Conservation (phyloP, 768 basidiomycete species). For the Amanita pseudoporphyria region DNA sequence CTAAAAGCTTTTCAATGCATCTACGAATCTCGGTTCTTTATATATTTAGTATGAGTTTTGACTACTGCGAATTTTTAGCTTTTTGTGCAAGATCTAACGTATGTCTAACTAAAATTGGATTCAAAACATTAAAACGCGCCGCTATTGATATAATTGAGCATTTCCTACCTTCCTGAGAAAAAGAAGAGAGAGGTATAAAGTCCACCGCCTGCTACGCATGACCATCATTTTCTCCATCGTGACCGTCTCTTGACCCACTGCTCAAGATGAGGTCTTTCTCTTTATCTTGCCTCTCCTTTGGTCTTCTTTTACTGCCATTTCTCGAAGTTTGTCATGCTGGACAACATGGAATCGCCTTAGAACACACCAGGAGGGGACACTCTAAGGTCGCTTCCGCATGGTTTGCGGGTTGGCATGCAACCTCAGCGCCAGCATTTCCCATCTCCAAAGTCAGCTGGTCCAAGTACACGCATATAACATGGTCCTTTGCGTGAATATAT, state of each 20-base stretch:
- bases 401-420: conserved; percentile 62
- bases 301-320: background rate
- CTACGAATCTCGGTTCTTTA: too few relatives aligned
- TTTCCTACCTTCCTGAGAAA: too few relatives aligned
- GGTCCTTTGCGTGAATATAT: conserved; percentile 59
- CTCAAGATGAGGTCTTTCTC: background rate
- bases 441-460: conserved; percentile 51
- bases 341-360: background rate
- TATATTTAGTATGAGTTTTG: too few relatives aligned
- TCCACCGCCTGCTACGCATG: too few relatives aligned
- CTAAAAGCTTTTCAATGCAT: too few relatives aligned
- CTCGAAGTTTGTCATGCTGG: background rate
- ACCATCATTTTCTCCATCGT: background rate
- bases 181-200: background rate
- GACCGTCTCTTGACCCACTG: background rate
- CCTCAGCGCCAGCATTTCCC: conserved; percentile 27
- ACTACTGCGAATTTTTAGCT: too few relatives aligned
- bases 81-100: too few relatives aligned
- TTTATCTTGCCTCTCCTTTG: background rate
- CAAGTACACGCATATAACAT: conserved; percentile 59
- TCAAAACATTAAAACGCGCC: too few relatives aligned
- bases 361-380: background rate
- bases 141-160: too few relatives aligned
- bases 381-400: conserved; percentile 40
- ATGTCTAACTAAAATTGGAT: too few relatives aligned